A percentile compares a stretch with the other conserved stretches of the same genome.
Evolutionary conservation across 2,329 filamentous ascomycete genomes (phyloP).

Genomic region (Aspergillus sp.): DNA sequence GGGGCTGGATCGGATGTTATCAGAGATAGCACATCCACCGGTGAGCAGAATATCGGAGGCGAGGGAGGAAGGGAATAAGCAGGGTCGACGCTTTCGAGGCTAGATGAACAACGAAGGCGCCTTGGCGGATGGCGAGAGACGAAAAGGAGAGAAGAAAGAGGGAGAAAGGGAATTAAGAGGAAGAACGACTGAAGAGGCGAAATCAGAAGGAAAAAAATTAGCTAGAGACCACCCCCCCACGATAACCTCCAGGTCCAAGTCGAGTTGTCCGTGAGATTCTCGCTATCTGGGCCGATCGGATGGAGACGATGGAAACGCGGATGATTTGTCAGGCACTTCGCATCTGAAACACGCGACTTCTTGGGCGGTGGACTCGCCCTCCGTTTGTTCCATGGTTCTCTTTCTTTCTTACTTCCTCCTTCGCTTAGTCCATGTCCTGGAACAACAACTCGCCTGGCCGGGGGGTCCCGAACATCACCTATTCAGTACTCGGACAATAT

Average conservation of each 20-base stretch:
- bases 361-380: neutral
- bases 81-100: neutral
- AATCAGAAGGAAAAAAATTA: neutral
- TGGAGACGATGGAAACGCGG: conserved; percentile 11
- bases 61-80: neutral
- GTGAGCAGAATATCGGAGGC: neutral
- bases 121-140: neutral
- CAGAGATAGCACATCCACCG: neutral
- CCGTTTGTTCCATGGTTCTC: neutral
- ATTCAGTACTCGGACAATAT: too few relatives aligned
- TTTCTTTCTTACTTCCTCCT: neutral
- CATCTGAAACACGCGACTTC: conserved; percentile 19
- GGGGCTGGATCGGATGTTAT: conserved; percentile 3
- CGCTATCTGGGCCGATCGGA: conserved; percentile 9
- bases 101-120: neutral
- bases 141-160: neutral
- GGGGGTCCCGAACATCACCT: too few relatives aligned
- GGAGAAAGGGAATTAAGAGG: neutral
- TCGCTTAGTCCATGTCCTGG: too few relatives aligned
- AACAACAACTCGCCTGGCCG: too few relatives aligned
- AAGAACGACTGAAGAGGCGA: neutral
- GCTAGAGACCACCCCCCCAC: neutral
- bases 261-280: neutral
- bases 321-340: conserved; percentile 19
- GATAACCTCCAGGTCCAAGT: neutral